Base-by-base conservation (phyloP, 192 early-diverging fungal species). In the Backusella australiensis region DNA sequence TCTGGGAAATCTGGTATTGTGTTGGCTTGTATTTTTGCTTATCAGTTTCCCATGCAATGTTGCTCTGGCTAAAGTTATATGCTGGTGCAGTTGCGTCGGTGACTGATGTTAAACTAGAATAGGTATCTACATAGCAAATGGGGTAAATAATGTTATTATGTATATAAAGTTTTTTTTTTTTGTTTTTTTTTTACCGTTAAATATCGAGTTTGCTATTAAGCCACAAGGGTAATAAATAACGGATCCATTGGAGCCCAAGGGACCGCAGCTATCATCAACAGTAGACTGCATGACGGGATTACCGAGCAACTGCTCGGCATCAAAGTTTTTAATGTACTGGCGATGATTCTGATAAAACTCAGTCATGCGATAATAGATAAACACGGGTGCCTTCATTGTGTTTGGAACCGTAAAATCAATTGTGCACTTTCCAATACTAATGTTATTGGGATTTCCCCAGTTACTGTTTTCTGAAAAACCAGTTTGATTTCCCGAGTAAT, bases 271-370 rank as follows among this genome's bases (percentile, higher is more conserved):
- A 17, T 53, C 71, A 2, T 77, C 46, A 69, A 86, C 38, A 5
- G 85, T 80, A 5, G 75, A 68, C 0, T 79, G 76, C 17, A 69
- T 35, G 15, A 89, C 63, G 23, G 68, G 63, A 56, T 86, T 83
- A 41, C 94, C 94, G 52, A 84, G 79, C n/a, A 96, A 84, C 80
- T 97, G 95, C 39, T 89, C 83, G 15, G 87, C 79, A 76, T 95
- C 91, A 78, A 89, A 94, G 75, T 86, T 91, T 76, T 94, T 93
- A 29, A 96, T 90, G 73, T 97, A 97, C 69, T 91, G 90, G 9
- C 95, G 86, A 75, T 97, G 94, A 85, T 97, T 97, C 83, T 97
- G 96, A 81, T 95, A 97, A 81, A 99, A 99, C 83, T 95, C 93
- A 6, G 96, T 97, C 77, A 99, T 85, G 56, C 94, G 86, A 80